Conservation (phyloP, 1,284 basidiomycete species). For the Ustilago bromivora region DNA sequence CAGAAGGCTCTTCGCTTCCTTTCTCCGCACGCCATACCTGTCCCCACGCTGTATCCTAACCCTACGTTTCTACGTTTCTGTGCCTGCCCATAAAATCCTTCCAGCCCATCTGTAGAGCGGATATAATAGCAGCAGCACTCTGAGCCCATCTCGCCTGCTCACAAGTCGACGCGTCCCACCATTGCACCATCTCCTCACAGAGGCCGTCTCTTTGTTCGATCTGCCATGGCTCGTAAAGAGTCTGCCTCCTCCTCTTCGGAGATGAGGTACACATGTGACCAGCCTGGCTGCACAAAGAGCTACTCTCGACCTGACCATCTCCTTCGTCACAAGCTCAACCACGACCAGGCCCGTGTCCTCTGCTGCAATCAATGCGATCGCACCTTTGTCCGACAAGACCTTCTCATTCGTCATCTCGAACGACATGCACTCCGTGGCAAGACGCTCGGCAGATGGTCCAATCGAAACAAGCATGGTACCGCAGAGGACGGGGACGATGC, state of each 20-base stretch:
- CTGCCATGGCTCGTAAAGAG: slow-evolving; percentile 40
- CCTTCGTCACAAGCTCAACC: slow-evolving; percentile 58
- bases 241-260: slow-evolving; percentile 43
- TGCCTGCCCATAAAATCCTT: background rate
- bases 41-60: no score
- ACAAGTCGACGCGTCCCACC: no score
- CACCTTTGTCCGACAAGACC: slow-evolving; percentile 60
- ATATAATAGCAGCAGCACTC: no score
- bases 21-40: no score
- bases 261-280: slow-evolving; percentile 54
- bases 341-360: slow-evolving; percentile 52
- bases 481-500: slow-evolving; percentile 37
- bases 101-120: no score
- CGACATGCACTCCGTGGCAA: slow-evolving; percentile 54
- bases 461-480: slow-evolving; percentile 39
- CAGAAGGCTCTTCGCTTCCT: no score
- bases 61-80: no score
- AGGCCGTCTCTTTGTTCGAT: background rate
- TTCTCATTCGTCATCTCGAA: slow-evolving; percentile 57
- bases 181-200: background rate
- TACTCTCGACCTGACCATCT: slow-evolving; percentile 60
- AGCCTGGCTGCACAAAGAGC: slow-evolving; percentile 54
- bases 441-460: slow-evolving; percentile 59
- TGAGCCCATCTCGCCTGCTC: no score
- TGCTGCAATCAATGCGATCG: slow-evolving; percentile 58